Percentiles rank a stretch among this genome's conserved stretches.
These are phyloP conservation scores for Scheffersomyces stipitis DNA, from an alignment of 805 yeast genomes.

Conservation along the genomic window DNA sequence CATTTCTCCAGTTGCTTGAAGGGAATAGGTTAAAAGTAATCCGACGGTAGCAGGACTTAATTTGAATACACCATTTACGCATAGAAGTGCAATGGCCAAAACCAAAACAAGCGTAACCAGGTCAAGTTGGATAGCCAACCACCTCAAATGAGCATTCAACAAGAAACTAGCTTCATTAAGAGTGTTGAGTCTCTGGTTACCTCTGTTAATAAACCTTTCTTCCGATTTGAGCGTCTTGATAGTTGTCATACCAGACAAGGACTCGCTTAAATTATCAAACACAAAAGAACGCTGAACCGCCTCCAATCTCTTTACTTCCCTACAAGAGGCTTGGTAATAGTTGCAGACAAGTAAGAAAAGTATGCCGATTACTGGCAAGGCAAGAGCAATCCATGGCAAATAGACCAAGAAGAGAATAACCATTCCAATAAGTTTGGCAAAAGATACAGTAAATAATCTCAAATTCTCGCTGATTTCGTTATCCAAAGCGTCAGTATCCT, in stretches of 20 bases:
- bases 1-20: slow-evolving; percentile 55
- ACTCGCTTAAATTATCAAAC: slow-evolving; percentile 70
- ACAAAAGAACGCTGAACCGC: slow-evolving; percentile 69
- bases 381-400: slow-evolving; percentile 73
- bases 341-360: slow-evolving; percentile 46
- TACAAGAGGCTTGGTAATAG: slow-evolving; percentile 67
- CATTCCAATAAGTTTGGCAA: slow-evolving; percentile 58
- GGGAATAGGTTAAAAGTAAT: slow-evolving; percentile 60
- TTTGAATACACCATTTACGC: slow-evolving; percentile 59
- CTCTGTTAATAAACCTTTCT: slow-evolving; percentile 47
- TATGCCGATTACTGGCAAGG: slow-evolving; percentile 52
- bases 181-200: slow-evolving; percentile 47
- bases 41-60: slow-evolving; percentile 67
- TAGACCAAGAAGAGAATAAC: slow-evolving; percentile 64
- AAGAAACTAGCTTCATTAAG: slow-evolving; percentile 70
- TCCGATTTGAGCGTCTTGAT: slow-evolving; percentile 58
- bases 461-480: slow-evolving; percentile 73
- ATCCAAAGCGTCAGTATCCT: slow-evolving; percentile 82
- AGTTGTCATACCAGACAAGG: slow-evolving; percentile 62
- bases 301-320: slow-evolving; percentile 77
- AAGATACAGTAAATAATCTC: slow-evolving; percentile 56
- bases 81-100: slow-evolving; percentile 55
- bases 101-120: slow-evolving; percentile 50
- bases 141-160: slow-evolving; percentile 66
- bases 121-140: slow-evolving; percentile 68